Conservation (phyloP, 169 alveolate species). For the Plasmodium chabaudi region DNA sequence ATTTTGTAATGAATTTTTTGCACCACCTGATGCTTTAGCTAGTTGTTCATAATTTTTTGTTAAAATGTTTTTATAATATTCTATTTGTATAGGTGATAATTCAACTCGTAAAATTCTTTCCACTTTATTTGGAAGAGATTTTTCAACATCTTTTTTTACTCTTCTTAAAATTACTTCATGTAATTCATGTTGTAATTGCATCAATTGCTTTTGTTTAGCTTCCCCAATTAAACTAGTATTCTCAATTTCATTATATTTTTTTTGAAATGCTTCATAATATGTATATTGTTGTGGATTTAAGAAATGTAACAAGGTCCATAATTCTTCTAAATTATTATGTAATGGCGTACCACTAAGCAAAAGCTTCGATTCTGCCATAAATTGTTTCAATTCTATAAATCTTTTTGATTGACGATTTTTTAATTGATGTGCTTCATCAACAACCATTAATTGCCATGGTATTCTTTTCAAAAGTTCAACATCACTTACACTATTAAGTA, state of each 20-base stretch:
- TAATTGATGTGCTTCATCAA: conserved; percentile 95
- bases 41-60: conserved; percentile 92
- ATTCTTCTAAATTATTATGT: conserved; percentile 95
- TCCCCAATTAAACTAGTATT: conserved; percentile 92
- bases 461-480: conserved; percentile 89
- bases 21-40: conserved; percentile 91
- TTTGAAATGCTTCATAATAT: conserved; percentile 88
- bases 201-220: conserved; percentile 88
- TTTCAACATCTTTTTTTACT: conserved; percentile 93
- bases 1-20: conserved; percentile 90
- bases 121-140: conserved; percentile 92
- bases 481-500: conserved; percentile 89
- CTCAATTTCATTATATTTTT: conserved; percentile 89
- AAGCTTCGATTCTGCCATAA: conserved; percentile 91
- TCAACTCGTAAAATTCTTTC: conserved; percentile 93
- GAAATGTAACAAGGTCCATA: conserved; percentile 97
- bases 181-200: conserved; percentile 90
- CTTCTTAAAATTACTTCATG: conserved; percentile 91
- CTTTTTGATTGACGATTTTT: conserved; percentile 92
- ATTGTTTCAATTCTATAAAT: conserved; percentile 90
- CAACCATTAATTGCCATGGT: conserved; percentile 93
- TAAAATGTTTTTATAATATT: conserved; percentile 89
- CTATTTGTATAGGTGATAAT: conserved; percentile 91
- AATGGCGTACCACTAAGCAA: conserved; percentile 97
- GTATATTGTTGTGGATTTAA: conserved; percentile 93